Evolutionary conservation across 148 eudicot species (phyloP).

Genomic region (Fagopyrum esculentum): DNA sequence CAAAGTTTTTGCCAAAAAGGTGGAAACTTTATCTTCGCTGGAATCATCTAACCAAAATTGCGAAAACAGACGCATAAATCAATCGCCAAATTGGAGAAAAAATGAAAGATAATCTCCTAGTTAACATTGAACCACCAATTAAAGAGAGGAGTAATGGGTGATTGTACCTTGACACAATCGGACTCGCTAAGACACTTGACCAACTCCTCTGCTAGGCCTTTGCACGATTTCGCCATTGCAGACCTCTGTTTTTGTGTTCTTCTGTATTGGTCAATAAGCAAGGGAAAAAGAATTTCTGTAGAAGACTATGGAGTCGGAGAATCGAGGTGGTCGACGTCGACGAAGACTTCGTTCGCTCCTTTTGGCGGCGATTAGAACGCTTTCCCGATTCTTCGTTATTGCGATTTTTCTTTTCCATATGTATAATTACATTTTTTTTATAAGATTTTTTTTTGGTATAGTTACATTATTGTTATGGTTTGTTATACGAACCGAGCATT

Average conservation of each 20-base stretch:
- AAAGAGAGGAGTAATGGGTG: not conserved
- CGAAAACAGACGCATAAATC: not conserved
- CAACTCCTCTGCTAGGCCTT: conserved; percentile 78
- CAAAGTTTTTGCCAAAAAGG: not conserved
- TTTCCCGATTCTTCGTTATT: not conserved
- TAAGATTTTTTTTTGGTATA: too few species aligned
- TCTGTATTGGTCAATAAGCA: not conserved
- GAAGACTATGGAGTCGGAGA: not conserved
- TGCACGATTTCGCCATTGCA: conserved; percentile 82
- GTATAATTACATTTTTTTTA: too few species aligned
- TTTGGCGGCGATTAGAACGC: conserved; percentile 5
- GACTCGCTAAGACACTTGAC: conserved; percentile 92
- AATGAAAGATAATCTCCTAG: not conserved
- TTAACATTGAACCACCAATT: not conserved
- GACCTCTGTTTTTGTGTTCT: conserved; percentile 3
- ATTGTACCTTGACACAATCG: conserved; percentile 64
- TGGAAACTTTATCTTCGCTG: not conserved
- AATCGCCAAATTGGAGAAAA: not conserved
- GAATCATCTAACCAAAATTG: not conserved
- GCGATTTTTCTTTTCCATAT: too few species aligned
- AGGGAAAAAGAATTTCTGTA: not conserved
- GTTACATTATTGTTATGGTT: too few species aligned
- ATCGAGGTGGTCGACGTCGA: conserved; percentile 9
- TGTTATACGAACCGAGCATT: too few species aligned
- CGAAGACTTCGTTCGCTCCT: not conserved